A percentile compares a stretch with the other conserved stretches of the same genome.
Conservation (phyloP, 2,329 filamentous ascomycete genomes). For the Cercospora berteroae region DNA sequence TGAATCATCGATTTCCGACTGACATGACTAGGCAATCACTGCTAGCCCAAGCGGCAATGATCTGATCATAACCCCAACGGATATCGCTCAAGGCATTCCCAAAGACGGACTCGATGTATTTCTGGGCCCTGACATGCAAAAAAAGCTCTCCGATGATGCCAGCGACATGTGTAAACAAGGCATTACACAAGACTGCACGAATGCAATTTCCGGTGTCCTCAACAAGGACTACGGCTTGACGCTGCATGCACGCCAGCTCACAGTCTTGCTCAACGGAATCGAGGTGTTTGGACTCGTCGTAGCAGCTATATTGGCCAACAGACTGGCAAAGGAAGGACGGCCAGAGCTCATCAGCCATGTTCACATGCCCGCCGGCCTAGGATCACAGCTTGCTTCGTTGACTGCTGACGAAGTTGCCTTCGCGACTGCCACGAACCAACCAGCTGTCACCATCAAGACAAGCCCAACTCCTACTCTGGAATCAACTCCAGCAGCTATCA, state of each 20-base stretch:
- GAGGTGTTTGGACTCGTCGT: neutral
- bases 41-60: neutral
- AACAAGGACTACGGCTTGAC: neutral
- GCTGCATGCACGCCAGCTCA: neutral
- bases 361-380: neutral
- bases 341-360: neutral
- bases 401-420: neutral
- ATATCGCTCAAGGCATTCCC: neutral
- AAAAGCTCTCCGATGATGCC: neutral
- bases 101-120: neutral
- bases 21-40: neutral
- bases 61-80: neutral
- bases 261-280: neutral
- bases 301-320: neutral
- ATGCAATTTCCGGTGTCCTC: neutral
- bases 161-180: neutral
- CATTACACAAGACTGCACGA: neutral
- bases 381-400: neutral
- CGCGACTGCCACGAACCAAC: neutral
- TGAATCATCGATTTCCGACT: neutral
- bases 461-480: neutral
- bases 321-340: neutral
- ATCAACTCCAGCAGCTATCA: neutral
- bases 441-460: neutral
- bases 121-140: neutral